Conservation (phyloP, 2,329 filamentous ascomycete genomes). For the Alternaria ethzedia region DNA sequence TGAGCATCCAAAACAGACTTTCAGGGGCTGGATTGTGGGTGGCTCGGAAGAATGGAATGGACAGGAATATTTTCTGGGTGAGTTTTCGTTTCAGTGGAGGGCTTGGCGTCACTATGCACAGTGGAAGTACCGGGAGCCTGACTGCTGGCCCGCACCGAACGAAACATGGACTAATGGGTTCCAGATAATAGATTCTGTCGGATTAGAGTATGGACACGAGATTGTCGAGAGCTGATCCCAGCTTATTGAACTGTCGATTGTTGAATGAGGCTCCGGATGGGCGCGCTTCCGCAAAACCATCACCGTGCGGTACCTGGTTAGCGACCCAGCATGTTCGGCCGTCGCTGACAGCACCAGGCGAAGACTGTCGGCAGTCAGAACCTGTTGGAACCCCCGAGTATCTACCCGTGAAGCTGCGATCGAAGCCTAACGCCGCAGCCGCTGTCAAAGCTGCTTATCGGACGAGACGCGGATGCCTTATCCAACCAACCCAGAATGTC, state of each 20-base stretch:
- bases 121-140: not conserved
- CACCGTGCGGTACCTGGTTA: not conserved
- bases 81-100: not conserved
- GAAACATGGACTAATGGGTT: not conserved
- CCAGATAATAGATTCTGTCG: not conserved
- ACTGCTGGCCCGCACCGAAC: not conserved
- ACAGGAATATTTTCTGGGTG: not conserved
- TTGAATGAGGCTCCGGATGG: not conserved
- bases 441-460: not conserved
- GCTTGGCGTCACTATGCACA: conserved; percentile 1
- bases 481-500: not conserved
- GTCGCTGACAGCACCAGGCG: not conserved
- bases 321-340: not conserved
- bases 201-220: not conserved
- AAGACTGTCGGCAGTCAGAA: not conserved
- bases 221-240: not conserved
- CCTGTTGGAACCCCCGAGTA: not conserved
- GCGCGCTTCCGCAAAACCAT: not conserved
- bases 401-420: not conserved
- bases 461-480: conserved; percentile 1
- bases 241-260: not conserved
- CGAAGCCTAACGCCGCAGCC: not conserved
- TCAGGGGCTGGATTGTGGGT: not conserved
- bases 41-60: not conserved
- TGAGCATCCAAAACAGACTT: not conserved